Conservation (phyloP, 1,284 basidiomycete species). For the Cyathus olla region DNA sequence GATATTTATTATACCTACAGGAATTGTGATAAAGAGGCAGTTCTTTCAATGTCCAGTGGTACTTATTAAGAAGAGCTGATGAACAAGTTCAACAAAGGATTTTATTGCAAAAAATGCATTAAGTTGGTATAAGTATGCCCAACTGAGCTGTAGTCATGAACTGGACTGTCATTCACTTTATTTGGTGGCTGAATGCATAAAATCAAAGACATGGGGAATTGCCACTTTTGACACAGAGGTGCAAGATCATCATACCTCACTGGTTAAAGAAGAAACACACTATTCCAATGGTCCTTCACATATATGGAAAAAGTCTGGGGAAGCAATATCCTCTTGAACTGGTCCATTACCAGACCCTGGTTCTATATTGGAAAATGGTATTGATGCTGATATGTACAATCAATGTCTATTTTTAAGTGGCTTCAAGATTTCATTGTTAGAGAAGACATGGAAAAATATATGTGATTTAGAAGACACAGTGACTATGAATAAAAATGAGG, state of each 20-base stretch:
- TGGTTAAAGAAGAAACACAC: neutral
- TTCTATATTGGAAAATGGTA: neutral
- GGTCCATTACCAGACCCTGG: neutral
- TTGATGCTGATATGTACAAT: neutral
- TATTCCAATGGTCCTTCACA: neutral
- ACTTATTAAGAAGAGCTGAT: conserved; percentile 13
- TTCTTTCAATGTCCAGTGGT: conserved; percentile 34
- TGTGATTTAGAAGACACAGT: no score
- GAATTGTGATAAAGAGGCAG: conserved; percentile 8
- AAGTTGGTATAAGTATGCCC: conserved; percentile 30
- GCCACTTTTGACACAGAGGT: conserved; percentile 10
- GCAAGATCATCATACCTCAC: neutral
- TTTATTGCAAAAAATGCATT: conserved; percentile 15
- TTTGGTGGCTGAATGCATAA: conserved; percentile 36
- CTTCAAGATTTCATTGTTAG: conserved; percentile 2
- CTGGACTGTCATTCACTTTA: conserved; percentile 32
- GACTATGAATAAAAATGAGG: no score
- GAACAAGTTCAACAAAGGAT: conserved; percentile 8
- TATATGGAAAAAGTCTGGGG: neutral
- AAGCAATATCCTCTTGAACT: neutral
- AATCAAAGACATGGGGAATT: conserved; percentile 29
- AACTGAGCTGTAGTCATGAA: conserved; percentile 17
- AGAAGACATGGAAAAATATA: neutral
- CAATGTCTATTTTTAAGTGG: conserved; percentile 4
- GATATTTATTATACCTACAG: neutral